A percentile compares a stretch with the other conserved stretches of the same genome.
phyloP scores from a whole-genome alignment of 306 rosid species.

The cucumber (Cucumis sativus) region Cucumber_9930_V3 NC_026660.2:21863501-21864000 shows the following conservation, averaged over 20 bases:
- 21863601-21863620: not conserved
- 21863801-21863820: not conserved
- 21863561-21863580: not conserved
- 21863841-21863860: constrained; percentile 61
- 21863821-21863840: constrained; percentile 23
- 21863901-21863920: constrained; percentile 46
- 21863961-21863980: constrained; percentile 22
- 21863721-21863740: not conserved
- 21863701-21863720: not conserved
- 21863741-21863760: not conserved
- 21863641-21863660: not conserved
- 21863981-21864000: constrained; percentile 14
- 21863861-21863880: constrained; percentile 44
- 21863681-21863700: not conserved
- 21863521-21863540: not conserved
- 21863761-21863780: not conserved
- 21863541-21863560: not conserved
- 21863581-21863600: not conserved
- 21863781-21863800: constrained; percentile 12
- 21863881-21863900: constrained; percentile 47
- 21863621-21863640: not conserved
- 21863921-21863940: constrained; percentile 44
- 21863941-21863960: constrained; percentile 36
- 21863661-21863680: not conserved
- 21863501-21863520: not conserved